phyloP scores from a whole-genome alignment of 1,139 yeast species.

The Magnusiomyces suaveolens region DNA sequence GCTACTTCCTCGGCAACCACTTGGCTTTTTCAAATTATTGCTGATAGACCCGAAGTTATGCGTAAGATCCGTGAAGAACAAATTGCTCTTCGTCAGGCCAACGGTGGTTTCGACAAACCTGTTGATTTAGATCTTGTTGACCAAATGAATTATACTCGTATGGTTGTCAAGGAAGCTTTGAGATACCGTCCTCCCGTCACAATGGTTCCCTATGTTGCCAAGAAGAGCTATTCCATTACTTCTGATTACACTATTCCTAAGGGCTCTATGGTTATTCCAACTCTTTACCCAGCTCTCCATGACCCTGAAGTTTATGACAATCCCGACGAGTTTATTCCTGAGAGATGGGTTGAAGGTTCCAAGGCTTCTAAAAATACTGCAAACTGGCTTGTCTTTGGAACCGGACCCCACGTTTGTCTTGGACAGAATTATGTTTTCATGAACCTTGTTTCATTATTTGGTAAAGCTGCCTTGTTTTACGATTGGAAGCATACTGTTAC shows the following conservation, averaged over 20 bases:
- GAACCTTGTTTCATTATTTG: slow-evolving; percentile 81
- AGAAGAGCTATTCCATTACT: slow-evolving; percentile 73
- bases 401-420: slow-evolving; percentile 92
- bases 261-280: slow-evolving; percentile 94
- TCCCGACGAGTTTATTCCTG: slow-evolving; percentile 91
- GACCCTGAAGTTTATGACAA: slow-evolving; percentile 93
- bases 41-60: slow-evolving; percentile 88
- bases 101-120: slow-evolving; percentile 55
- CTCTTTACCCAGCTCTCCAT: slow-evolving; percentile 88
- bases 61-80: slow-evolving; percentile 86
- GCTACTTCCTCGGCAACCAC: slow-evolving; percentile 97
- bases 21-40: slow-evolving; percentile 93
- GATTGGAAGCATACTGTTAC: slow-evolving; percentile 80
- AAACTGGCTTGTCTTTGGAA: slow-evolving; percentile 94
- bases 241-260: slow-evolving; percentile 84
- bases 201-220: slow-evolving; percentile 95
- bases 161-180: slow-evolving; percentile 84
- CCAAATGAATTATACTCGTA: slow-evolving; percentile 74
- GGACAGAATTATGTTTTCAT: slow-evolving; percentile 91
- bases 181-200: slow-evolving; percentile 95
- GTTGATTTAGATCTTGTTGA: slow-evolving; percentile 67
- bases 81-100: slow-evolving; percentile 53
- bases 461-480: slow-evolving; percentile 71
- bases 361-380: slow-evolving; percentile 54
- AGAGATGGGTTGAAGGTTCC: slow-evolving; percentile 75